Base-by-base conservation (phyloP, 2,329 filamentous ascomycete genomes). In the Orbilia javanica region DNA sequence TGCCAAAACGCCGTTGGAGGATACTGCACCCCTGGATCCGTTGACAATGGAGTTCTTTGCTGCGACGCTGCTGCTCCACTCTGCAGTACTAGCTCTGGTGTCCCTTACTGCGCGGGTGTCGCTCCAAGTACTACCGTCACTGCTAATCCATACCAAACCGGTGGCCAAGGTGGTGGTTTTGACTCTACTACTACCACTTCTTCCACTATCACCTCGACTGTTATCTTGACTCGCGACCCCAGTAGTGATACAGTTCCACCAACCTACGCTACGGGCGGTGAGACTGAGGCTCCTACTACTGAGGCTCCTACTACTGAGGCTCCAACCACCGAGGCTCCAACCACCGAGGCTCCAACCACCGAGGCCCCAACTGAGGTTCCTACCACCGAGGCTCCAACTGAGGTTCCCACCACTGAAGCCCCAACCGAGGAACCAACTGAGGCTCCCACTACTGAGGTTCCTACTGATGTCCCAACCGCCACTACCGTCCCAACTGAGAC, bases 51-150 rank as follows among this genome's bases (percentile, higher is more conserved):
- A 5, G 36, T 68, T 25, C 62, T 78, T 13, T 78, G 74, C 29
- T 78, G 74, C 27, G 74, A 78, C 20, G 52, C 60, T 27, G 44
- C 62, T 20, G 74, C 74, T 34, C 74, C 74, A 4, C 46, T 72
- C 27, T 78, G 74, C 63, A 72, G 67, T 22, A 78, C 74, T 36
- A 78, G 74, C 62, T 52, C 74, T 25, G 74, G 67, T 13, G 34
- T 78, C 34, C 74, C 74, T 46, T 72, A 72, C 67, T 78, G 74
- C 53, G 74, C 67, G 46, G 74, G 55, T 52, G 52, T 66, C 62
- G 67, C 67, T 29, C 27, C 74, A 20, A 78, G 60, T 42, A 72
- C 74, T 39, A 62, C 67, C 25, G 65, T 67, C 36, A 78, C 74
- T 52, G 52, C 71, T 42, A 66, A 50, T 66, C 53, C 66, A 25